Base-by-base conservation (phyloP, 140 eudicot genomes). In the Flaveria floridana region DNA sequence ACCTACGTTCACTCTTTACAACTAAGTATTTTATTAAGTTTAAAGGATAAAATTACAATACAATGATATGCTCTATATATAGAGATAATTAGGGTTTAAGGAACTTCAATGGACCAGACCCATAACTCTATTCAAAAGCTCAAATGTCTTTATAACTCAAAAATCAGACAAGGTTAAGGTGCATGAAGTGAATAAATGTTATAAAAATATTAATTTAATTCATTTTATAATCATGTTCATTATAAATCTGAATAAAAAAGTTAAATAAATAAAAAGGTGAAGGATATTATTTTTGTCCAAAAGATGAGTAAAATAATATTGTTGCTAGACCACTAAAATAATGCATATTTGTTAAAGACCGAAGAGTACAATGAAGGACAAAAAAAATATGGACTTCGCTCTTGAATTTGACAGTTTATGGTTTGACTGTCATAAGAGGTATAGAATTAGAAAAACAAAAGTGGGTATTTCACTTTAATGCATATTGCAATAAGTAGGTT, bases 391-490 rank as follows among this genome's bases (percentile, higher is more conserved):
- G 70, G 70, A 0, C 58, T 46, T 74, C 11, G 47, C 26, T 61
- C 50, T 73, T 72, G 56, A 20, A 76, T 55, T 28, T 64, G 71
- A 70, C 57, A 77, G 25, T 56, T 57, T 34, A 34, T 34, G 11
- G 78, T 72, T 72, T 79, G 82, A 79, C 82, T 28, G 46, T 61
- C 82, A 51, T 59, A 72, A 51, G 51, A 72, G 73, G 67, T 62
- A 68, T 23, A 3, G 21, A 73, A 26, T 46, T 39, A 46, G 1
- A 50, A 19, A 34, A 34, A 6, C 41, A 18, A 53, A 26, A 37
- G 59, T 46, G 44, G 59, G 73, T 20, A 46, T 68, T 18, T 44
- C 58, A 20, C 73, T 68, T 28, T 18, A 69, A 34, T 21, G 72
- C 56, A 41, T 19, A 42, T 18, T 68, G 2, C 14, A 28, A 14